phyloP scores from a whole-genome alignment of 1,139 yeast species.

The Candida mesenterica region DNA sequence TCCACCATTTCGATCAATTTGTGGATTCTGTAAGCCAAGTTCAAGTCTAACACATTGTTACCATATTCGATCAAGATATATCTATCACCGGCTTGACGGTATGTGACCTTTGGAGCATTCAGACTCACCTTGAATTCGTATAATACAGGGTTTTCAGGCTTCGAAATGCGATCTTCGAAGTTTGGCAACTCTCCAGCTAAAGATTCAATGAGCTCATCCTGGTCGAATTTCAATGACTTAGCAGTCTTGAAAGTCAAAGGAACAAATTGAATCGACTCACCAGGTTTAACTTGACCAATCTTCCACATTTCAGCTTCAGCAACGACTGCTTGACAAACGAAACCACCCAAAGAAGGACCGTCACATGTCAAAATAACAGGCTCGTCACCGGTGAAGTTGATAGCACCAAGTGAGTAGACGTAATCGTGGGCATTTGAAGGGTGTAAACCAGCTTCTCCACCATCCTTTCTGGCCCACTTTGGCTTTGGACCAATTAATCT shows the following conservation, averaged over 20 bases:
- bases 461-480: slow-evolving; percentile 93
- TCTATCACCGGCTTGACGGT: slow-evolving; percentile 97
- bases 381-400: slow-evolving; percentile 97
- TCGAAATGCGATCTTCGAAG: slow-evolving; percentile 27
- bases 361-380: slow-evolving; percentile 96
- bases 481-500: slow-evolving; percentile 95
- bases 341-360: slow-evolving; percentile 97
- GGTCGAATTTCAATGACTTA: slow-evolving; percentile 55
- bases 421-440: slow-evolving; percentile 98
- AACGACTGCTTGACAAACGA: slow-evolving; percentile 94
- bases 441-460: slow-evolving; percentile 97
- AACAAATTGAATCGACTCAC: slow-evolving; percentile 76
- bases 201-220: slow-evolving; percentile 51
- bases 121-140: slow-evolving; percentile 45
- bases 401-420: slow-evolving; percentile 93
- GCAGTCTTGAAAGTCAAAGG: slow-evolving; percentile 76
- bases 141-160: slow-evolving; percentile 64
- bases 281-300: slow-evolving; percentile 96
- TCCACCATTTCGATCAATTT: slow-evolving; percentile 73
- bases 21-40: slow-evolving; percentile 80
- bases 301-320: slow-evolving; percentile 98
- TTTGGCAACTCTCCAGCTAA: slow-evolving; percentile 44
- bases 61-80: slow-evolving; percentile 91
- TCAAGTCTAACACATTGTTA: slow-evolving; percentile 80
- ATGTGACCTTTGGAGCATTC: slow-evolving; percentile 69